Evolutionary conservation across 2,329 filamentous ascomycete species (phyloP).

Genomic region (Trichoderma koningii): DNA sequence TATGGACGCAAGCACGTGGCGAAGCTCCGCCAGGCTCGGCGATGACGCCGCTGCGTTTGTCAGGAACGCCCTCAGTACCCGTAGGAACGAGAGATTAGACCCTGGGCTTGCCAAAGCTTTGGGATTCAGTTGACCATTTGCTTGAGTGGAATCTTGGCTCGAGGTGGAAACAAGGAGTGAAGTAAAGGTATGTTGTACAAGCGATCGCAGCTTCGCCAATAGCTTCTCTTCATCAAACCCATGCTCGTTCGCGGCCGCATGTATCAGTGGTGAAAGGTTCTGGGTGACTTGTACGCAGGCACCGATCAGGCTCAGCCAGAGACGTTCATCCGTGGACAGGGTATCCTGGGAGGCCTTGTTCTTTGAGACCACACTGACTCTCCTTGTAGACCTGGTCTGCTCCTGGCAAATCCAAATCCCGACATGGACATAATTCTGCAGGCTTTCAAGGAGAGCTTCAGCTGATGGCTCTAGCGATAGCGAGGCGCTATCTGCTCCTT

Average conservation of each 20-base stretch:
- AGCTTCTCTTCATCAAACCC: constrained; percentile 61
- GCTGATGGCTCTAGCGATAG: constrained; percentile 61
- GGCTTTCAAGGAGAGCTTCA: constrained; percentile 70
- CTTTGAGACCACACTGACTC: constrained; percentile 51
- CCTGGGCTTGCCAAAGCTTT: constrained; percentile 44
- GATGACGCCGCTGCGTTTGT: constrained; percentile 77
- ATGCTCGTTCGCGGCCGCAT: constrained; percentile 35
- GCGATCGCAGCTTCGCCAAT: constrained; percentile 67
- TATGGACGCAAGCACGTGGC: constrained; percentile 81
- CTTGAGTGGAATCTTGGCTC: constrained; percentile 55
- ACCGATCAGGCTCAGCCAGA: constrained; percentile 65
- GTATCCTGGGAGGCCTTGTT: constrained; percentile 49
- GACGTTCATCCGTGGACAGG: constrained; percentile 55
- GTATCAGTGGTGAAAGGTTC: constrained; percentile 60
- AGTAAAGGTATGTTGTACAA: constrained; percentile 90
- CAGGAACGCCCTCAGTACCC: constrained; percentile 85
- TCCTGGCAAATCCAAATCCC: constrained; percentile 95
- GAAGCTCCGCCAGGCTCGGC: constrained; percentile 83
- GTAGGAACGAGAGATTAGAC: constrained; percentile 77
- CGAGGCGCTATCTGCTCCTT: constrained; percentile 56
- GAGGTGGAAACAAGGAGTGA: constrained; percentile 79
- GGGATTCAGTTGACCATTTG: constrained; percentile 38
- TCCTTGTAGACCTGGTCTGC: constrained; percentile 66
- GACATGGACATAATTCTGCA: constrained; percentile 89
- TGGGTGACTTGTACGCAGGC: constrained; percentile 64